Evolutionary conservation across 2,329 filamentous ascomycete species (phyloP).

Genomic region (Coniochaeta prunicola): DNA sequence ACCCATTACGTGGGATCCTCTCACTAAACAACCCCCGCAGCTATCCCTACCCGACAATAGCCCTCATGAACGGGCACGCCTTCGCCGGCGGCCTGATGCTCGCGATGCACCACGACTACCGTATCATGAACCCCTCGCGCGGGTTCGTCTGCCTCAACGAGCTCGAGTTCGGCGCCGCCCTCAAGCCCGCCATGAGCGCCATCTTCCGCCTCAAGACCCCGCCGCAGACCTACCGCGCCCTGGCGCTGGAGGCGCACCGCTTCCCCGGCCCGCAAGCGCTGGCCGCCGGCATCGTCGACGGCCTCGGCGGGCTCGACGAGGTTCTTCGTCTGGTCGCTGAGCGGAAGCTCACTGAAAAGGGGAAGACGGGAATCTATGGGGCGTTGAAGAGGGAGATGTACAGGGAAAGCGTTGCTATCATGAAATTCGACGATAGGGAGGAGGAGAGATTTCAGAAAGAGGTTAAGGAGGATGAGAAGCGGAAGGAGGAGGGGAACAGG

Average conservation of each 20-base stretch:
- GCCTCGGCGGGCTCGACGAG: conserved; percentile 56
- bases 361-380: conserved; percentile 60
- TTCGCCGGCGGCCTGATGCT: conserved; percentile 80
- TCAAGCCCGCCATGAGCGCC: conserved; percentile 64
- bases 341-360: conserved; percentile 53
- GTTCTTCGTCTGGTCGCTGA: conserved; percentile 52
- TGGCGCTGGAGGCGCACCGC: conserved; percentile 68
- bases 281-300: conserved; percentile 62
- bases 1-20: too few species aligned
- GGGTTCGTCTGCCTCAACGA: conserved; percentile 81
- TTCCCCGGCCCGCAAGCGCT: conserved; percentile 58
- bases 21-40: too few species aligned
- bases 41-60: conserved; percentile 76
- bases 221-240: conserved; percentile 46
- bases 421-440: conserved; percentile 38
- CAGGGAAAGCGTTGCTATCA: conserved; percentile 51
- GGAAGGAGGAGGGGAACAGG: conserved; percentile 33
- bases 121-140: conserved; percentile 61
- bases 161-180: conserved; percentile 69
- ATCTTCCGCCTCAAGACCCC: conserved; percentile 67
- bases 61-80: conserved; percentile 72
- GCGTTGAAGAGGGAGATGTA: conserved; percentile 71
- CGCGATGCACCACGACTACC: conserved; percentile 77
- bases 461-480: conserved; percentile 30
- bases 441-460: conserved; percentile 39